These are phyloP conservation scores for Termitomyces sp. DNA, from an alignment of 768 basidiomycete species.

Conservation along the genomic window DNA sequence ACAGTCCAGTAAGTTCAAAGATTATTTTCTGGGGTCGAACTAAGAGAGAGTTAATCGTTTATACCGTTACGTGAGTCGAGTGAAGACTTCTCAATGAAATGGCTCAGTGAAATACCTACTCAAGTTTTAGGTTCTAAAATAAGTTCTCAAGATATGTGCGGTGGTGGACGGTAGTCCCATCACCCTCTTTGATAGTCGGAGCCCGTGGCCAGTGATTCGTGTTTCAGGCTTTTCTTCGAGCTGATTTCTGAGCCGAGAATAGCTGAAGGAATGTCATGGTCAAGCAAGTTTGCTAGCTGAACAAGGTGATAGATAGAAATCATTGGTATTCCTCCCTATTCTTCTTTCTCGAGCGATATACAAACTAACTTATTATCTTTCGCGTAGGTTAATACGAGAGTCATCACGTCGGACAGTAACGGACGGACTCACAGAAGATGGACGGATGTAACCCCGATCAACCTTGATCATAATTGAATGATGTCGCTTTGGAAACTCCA, in stretches of 20 bases:
- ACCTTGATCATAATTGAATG: constrained; percentile 19
- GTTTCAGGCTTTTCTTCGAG: neutral
- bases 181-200: neutral
- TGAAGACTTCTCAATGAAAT: neutral
- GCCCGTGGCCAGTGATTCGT: neutral
- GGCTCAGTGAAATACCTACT: constrained; percentile 17
- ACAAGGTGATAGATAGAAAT: neutral
- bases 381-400: neutral
- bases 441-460: constrained; percentile 2
- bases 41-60: no score
- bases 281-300: neutral
- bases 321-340: neutral
- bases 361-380: neutral
- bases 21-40: no score
- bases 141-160: no score
- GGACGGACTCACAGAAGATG: neutral
- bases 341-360: neutral
- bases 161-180: neutral
- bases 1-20: no score
- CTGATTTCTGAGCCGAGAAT: neutral
- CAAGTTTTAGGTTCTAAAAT: no score
- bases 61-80: neutral
- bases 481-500: constrained; percentile 25
- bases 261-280: neutral
- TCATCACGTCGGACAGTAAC: neutral